These are phyloP conservation scores for Trichosporon sp. DNA, from an alignment of 1,284 basidiomycete species.

Conservation along the genomic window DNA sequence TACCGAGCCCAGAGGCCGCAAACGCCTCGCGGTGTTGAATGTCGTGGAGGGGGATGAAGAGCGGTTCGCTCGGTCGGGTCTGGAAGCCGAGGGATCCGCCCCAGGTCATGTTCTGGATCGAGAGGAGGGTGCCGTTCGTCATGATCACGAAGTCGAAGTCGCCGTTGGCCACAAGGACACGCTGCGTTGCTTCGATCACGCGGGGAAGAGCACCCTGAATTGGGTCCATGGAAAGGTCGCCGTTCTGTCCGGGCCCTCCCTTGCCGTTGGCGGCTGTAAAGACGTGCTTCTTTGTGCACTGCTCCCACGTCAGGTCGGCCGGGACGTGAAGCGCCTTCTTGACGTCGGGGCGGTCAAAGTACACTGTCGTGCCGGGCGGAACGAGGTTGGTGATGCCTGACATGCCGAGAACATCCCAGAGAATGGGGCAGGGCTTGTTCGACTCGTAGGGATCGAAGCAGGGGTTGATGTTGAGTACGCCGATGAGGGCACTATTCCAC, in stretches of 20 bases:
- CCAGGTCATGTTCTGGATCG: slow-evolving; percentile 51
- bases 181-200: slow-evolving; percentile 65
- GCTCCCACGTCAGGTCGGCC: slow-evolving; percentile 63
- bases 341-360: slow-evolving; percentile 71
- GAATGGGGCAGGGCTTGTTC: slow-evolving; percentile 59
- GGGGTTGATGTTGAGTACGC: slow-evolving; percentile 66
- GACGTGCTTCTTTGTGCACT: slow-evolving; percentile 66
- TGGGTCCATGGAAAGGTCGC: slow-evolving; percentile 66
- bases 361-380: slow-evolving; percentile 47
- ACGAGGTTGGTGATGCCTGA: slow-evolving; percentile 59
- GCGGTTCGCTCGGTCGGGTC: slow-evolving; percentile 26
- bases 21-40: neutral
- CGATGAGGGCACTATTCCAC: slow-evolving; percentile 67
- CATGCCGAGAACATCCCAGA: slow-evolving; percentile 77
- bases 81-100: slow-evolving; percentile 40
- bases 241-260: slow-evolving; percentile 21
- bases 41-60: slow-evolving; percentile 24
- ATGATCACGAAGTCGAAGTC: slow-evolving; percentile 32
- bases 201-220: slow-evolving; percentile 36
- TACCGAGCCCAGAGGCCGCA: neutral
- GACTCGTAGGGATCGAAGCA: slow-evolving; percentile 76
- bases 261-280: slow-evolving; percentile 60
- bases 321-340: slow-evolving; percentile 74
- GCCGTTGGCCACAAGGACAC: slow-evolving; percentile 71
- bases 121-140: slow-evolving; percentile 35